Percentiles rank a stretch among this genome's conserved stretches.
Conservation (phyloP, 495 filamentous ascomycete species). For the Pyrenopolyporus hunteri region DNA sequence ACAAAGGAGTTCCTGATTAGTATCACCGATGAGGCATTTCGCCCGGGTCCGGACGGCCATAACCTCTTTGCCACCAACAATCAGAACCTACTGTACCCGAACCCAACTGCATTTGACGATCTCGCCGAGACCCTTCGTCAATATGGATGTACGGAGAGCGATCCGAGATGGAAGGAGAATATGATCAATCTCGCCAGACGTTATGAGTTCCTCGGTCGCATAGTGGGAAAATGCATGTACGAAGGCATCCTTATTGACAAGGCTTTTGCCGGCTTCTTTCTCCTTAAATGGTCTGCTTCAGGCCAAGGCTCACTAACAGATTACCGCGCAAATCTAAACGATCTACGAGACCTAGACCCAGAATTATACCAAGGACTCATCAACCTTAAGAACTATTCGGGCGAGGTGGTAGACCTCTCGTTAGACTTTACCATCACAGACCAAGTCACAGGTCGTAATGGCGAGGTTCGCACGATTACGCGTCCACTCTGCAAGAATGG, state of each 20-base stretch:
- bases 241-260: conserved; percentile 97
- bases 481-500: conserved; percentile 78
- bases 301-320: conserved; percentile 65
- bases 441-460: conserved; percentile 63
- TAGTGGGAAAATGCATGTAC: conserved; percentile 97
- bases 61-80: conserved; percentile 84
- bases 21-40: conserved; percentile 86
- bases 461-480: conserved; percentile 62
- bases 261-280: conserved; percentile 92
- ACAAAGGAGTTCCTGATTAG: conserved; percentile 97
- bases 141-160: conserved; percentile 57
- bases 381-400: conserved; percentile 85
- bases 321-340: conserved; percentile 89
- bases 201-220: conserved; percentile 90
- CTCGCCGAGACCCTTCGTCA: conserved; percentile 63
- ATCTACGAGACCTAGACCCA: conserved; percentile 90
- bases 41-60: conserved; percentile 42
- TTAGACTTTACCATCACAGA: conserved; percentile 93
- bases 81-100: conserved; percentile 88
- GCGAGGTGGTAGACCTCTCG: conserved; percentile 78
- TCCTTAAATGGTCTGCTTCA: conserved; percentile 89
- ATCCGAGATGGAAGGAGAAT: conserved; percentile 59
- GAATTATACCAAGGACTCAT: conserved; percentile 92
- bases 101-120: conserved; percentile 80
- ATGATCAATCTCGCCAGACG: conserved; percentile 69